Conservation (phyloP, 177 flowering plant species). For the Telopea speciosissima region DNA sequence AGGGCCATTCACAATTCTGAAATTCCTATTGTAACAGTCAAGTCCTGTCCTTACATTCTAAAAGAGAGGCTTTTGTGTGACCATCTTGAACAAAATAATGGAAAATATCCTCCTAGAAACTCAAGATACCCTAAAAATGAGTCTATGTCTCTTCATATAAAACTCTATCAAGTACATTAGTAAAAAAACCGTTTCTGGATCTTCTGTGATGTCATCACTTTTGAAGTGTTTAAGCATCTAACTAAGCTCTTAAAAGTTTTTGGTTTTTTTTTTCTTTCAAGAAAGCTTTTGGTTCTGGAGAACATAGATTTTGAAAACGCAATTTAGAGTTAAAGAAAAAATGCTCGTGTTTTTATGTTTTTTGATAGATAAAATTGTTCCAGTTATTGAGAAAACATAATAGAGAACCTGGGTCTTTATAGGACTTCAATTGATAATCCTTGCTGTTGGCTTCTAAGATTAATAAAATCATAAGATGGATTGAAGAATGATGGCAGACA, state of each 20-base stretch:
- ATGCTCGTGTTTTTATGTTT: no score
- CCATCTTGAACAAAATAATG: no score
- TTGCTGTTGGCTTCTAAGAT: not conserved
- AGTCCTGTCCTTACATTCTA: no score
- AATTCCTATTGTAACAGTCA: no score
- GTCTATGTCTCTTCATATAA: no score
- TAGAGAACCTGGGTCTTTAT: not conserved
- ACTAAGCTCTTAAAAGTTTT: not conserved
- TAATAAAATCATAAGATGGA: not conserved
- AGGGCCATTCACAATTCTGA: no score
- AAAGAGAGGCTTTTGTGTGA: no score
- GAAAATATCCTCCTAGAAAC: no score
- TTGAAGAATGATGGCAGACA: not conserved
- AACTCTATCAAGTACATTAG: not conserved
- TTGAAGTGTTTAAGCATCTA: not conserved
- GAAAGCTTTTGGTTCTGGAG: not conserved
- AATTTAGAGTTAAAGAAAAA: no score
- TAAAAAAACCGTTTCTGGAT: not conserved
- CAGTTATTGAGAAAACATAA: not conserved
- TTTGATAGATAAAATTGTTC: not conserved
- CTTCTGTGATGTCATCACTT: not conserved
- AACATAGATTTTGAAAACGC: no score
- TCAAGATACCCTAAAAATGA: no score
- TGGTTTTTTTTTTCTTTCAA: not conserved
- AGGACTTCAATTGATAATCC: not conserved